Conservation (phyloP, 2,329 filamentous ascomycete species). For the Diaporthe caulivora region DNA sequence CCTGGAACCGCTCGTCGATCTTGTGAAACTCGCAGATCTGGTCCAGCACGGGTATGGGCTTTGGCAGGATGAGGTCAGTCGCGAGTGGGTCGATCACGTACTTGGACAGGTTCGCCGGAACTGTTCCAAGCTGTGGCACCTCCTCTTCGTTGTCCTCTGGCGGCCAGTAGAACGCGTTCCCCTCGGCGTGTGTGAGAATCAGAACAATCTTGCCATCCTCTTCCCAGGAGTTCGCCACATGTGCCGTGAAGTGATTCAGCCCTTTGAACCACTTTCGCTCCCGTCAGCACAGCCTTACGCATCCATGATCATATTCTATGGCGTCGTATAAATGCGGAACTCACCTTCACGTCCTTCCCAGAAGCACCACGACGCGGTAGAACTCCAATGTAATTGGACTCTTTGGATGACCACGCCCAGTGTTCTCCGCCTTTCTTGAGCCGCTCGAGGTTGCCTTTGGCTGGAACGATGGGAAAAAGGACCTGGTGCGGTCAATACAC, state of each 20-base stretch:
- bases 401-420: neutral
- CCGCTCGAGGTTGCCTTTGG: neutral
- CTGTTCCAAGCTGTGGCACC: neutral
- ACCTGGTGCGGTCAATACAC: neutral
- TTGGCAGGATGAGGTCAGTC: neutral
- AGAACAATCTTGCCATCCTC: neutral
- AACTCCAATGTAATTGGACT: neutral
- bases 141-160: neutral
- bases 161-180: neutral
- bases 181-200: neutral
- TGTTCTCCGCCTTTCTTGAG: neutral
- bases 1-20: neutral
- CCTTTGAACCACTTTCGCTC: neutral
- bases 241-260: neutral
- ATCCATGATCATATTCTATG: neutral
- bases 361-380: neutral
- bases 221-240: neutral
- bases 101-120: neutral
- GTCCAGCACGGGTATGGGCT: neutral
- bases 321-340: neutral
- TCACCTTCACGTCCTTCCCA: neutral
- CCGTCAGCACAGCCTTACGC: neutral
- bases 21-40: neutral
- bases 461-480: neutral
- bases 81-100: neutral